These are phyloP conservation scores for Metarhizium album DNA, from an alignment of 2,329 filamentous ascomycete genomes.

Conservation along the genomic window DNA sequence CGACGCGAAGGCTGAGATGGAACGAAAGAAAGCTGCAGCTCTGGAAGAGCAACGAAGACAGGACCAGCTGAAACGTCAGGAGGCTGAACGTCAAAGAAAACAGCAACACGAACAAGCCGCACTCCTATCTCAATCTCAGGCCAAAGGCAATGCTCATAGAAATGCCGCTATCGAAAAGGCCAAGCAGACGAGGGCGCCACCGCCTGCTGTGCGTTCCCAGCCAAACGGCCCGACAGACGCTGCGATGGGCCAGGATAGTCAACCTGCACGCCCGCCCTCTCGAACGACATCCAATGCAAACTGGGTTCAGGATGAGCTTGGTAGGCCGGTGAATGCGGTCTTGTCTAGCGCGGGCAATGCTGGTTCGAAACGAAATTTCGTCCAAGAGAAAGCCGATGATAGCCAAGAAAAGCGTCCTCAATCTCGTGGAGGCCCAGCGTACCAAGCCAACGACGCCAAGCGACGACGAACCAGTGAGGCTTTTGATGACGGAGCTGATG, in stretches of 20 bases:
- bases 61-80: conserved; percentile 47
- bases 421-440: conserved; percentile 45
- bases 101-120: conserved; percentile 36
- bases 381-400: conserved; percentile 50
- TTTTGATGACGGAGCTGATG: conserved; percentile 51
- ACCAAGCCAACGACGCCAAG: conserved; percentile 64
- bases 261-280: conserved; percentile 37
- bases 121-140: conserved; percentile 47
- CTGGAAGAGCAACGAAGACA: conserved; percentile 55
- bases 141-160: conserved; percentile 55
- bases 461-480: conserved; percentile 68
- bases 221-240: conserved; percentile 40
- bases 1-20: conserved; percentile 70
- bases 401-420: conserved; percentile 33
- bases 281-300: conserved; percentile 46
- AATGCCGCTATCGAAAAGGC: conserved; percentile 54
- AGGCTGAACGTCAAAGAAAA: conserved; percentile 50
- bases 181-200: conserved; percentile 53
- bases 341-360: conserved; percentile 53
- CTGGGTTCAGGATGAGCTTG: conserved; percentile 46
- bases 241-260: conserved; percentile 19
- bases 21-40: conserved; percentile 59
- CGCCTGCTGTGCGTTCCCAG: conserved; percentile 46
- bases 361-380: conserved; percentile 58
- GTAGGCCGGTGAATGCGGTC: conserved; percentile 48